Base-by-base conservation (phyloP, 306 rosid species). In the Aeschynomene evenia region DNA sequence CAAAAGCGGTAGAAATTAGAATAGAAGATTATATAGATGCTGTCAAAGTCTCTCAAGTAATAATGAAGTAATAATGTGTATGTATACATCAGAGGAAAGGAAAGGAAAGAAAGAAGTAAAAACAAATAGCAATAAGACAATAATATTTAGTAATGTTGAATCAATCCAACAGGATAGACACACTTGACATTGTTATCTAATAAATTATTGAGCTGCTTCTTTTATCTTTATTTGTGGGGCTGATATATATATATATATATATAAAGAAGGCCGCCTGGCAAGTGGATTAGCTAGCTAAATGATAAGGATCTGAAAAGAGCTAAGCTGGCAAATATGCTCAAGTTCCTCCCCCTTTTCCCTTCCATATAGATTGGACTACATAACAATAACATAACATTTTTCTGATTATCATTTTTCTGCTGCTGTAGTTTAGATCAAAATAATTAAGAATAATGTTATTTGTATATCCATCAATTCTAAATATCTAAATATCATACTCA, bases 1-100 rank as follows among this genome's bases (percentile, higher is more conserved):
- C 86, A 83, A 76, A 86, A 37, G 72, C 48, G 86, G 62, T 83
- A 70, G 53, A 72, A 55, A n/a, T n/a, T 40, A 63, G 54, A 39
- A 39, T 34, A 34, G 8, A 37, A n/a, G n/a, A n/a, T n/a, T n/a
- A 43, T 46, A 20, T 49, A 68, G 21, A 46, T 45, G 19, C 34
- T n/a, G n/a, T n/a, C n/a, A n/a, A n/a, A n/a, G n/a, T n/a, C n/a
- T 45, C 46, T 46, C 36, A 77, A 12, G 42, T n/a, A 6, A 50
- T 19, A n/a, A n/a, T n/a, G n/a, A n/a, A n/a, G 63, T 9, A 19
- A 5, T 15, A 6, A 10, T 9, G 3, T 24, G 21, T 51, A n/a
- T 37, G 26, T 7, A 59, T 18, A 37, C 16, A 19, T 26, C 5
- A 39, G 39, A 14, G 18, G 23, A 14, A 45, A 20, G 8, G 13